Evolutionary conservation across 2,329 filamentous ascomycete genomes (phyloP).

Genomic region (Sclerotinia trifoliorum): DNA sequence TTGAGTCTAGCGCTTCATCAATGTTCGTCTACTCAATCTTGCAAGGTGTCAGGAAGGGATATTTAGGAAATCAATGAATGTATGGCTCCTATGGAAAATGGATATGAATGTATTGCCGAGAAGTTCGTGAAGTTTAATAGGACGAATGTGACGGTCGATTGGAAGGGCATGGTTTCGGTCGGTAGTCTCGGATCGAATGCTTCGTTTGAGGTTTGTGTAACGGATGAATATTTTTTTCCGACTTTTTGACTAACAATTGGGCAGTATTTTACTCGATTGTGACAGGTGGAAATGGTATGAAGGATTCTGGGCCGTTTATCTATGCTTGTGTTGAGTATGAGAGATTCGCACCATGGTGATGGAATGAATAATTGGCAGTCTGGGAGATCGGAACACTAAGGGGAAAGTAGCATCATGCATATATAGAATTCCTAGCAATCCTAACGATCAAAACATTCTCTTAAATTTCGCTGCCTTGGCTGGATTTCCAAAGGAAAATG

Average conservation of each 20-base stretch:
- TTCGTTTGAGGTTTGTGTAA: conserved; percentile 30
- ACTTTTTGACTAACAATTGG: neutral
- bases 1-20: conserved; percentile 9
- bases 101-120: conserved; percentile 29
- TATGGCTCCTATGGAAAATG: conserved; percentile 27
- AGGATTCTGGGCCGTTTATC: conserved; percentile 33
- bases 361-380: too few relatives aligned
- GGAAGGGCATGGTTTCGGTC: conserved; percentile 32
- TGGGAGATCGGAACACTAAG: too few relatives aligned
- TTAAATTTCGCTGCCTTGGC: too few relatives aligned
- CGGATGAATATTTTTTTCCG: neutral
- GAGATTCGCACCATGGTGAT: neutral
- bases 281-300: conserved; percentile 31
- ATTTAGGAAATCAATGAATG: conserved; percentile 22
- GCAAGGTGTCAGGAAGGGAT: conserved; percentile 15
- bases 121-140: conserved; percentile 27
- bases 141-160: conserved; percentile 28
- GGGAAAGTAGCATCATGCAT: too few relatives aligned
- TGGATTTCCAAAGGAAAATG: too few relatives aligned
- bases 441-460: too few relatives aligned
- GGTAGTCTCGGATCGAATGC: conserved; percentile 31
- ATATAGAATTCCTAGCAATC: too few relatives aligned
- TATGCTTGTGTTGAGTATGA: conserved; percentile 33
- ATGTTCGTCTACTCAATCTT: conserved; percentile 19
- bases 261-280: conserved; percentile 33